Percentiles rank a stretch among this genome's conserved stretches.
phyloP scores from a whole-genome alignment of 108 stramenopile species.

The Pseudonitzschia delicatissima region DNA sequence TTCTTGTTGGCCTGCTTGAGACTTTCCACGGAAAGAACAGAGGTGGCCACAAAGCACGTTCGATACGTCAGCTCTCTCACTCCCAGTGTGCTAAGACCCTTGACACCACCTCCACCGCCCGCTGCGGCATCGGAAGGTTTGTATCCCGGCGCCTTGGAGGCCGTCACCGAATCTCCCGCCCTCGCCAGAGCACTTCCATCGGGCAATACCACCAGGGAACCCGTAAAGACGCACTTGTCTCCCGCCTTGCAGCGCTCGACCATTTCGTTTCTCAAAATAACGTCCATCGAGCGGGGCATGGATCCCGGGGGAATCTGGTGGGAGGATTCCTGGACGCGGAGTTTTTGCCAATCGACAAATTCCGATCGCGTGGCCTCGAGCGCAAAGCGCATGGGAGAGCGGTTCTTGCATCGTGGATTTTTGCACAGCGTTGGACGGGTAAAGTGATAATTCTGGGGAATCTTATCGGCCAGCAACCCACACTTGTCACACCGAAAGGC shows the following conservation, averaged over 20 bases:
- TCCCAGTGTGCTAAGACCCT: constrained; percentile 88
- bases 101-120: constrained; percentile 85
- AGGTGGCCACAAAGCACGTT: constrained; percentile 91
- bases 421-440: constrained; percentile 95
- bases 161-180: constrained; percentile 76
- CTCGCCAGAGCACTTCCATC: constrained; percentile 88
- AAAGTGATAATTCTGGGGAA: constrained; percentile 95
- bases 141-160: constrained; percentile 14
- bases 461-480: constrained; percentile 63
- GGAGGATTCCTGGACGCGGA: constrained; percentile 97
- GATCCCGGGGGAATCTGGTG: constrained; percentile 97
- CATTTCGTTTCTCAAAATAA: constrained; percentile 93
- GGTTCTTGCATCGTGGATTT: constrained; percentile 85
- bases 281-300: constrained; percentile 95
- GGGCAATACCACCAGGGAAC: constrained; percentile 91
- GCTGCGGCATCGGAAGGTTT: constrained; percentile 49
- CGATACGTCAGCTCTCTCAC: constrained; percentile 96
- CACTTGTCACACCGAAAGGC: constrained; percentile 94
- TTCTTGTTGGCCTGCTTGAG: constrained; percentile 30
- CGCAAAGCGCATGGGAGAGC: constrained; percentile 52
- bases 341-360: constrained; percentile 97
- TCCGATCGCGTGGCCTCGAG: constrained; percentile 64
- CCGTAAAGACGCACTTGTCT: constrained; percentile 89
- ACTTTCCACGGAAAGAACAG: constrained; percentile 73
- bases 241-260: constrained; percentile 99